Percentiles rank a stretch among this genome's conserved stretches.
These are phyloP conservation scores for Cryphonectria radicalis DNA, from an alignment of 2,329 filamentous ascomycete species.

Conservation along the genomic window DNA sequence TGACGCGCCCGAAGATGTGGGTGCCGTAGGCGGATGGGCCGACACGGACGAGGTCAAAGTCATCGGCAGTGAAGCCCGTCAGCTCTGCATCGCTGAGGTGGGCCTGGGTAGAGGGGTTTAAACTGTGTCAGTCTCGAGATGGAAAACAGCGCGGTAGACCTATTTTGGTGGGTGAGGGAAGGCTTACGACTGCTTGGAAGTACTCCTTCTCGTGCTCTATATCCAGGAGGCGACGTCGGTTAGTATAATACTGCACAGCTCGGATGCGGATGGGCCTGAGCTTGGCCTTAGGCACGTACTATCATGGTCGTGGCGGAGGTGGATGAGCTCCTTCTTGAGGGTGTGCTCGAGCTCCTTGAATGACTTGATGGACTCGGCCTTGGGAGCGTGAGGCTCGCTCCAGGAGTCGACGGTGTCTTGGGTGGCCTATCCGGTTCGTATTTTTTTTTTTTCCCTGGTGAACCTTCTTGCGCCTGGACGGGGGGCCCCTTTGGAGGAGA, in stretches of 20 bases:
- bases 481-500: not conserved
- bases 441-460: not conserved
- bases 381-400: constrained; percentile 51
- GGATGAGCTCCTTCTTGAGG: constrained; percentile 56
- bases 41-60: constrained; percentile 51
- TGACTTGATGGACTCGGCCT: constrained; percentile 54
- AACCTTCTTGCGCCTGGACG: constrained; percentile 4
- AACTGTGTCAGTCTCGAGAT: not conserved
- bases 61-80: constrained; percentile 41
- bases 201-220: constrained; percentile 59
- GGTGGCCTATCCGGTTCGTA: constrained; percentile 46
- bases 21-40: constrained; percentile 52
- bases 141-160: not conserved
- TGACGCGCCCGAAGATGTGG: constrained; percentile 54
- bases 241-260: constrained; percentile 21
- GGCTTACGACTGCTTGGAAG: constrained; percentile 52
- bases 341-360: constrained; percentile 55
- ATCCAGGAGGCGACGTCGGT: not conserved
- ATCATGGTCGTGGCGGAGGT: constrained; percentile 50
- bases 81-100: constrained; percentile 46
- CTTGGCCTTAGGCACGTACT: constrained; percentile 40
- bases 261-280: not conserved
- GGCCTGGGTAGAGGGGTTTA: constrained; percentile 25
- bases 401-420: constrained; percentile 56
- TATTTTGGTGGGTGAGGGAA: too few species aligned